A percentile compares a stretch with the other conserved stretches of the same genome.
phyloP scores from a whole-genome alignment of 2,329 filamentous ascomycete species.

The Talaromyces funiculosus region DNA sequence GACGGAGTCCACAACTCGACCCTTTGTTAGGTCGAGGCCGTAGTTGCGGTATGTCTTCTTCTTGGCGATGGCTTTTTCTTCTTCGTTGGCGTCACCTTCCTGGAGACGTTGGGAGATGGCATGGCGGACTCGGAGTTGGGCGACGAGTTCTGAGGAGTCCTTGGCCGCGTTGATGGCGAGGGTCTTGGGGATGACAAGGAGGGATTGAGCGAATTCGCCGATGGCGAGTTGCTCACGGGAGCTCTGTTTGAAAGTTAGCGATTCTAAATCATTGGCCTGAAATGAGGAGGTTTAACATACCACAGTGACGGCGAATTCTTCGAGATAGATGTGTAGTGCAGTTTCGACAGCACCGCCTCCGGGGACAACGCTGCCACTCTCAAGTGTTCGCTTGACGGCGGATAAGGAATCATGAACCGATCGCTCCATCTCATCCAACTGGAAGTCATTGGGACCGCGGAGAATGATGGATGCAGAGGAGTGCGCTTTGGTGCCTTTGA shows the following conservation, averaged over 20 bases:
- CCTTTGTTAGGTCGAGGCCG: constrained; percentile 81
- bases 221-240: constrained; percentile 97
- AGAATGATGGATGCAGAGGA: constrained; percentile 94
- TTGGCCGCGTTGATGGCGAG: constrained; percentile 95
- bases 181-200: constrained; percentile 93
- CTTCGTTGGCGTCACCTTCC: constrained; percentile 69
- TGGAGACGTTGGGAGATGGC: constrained; percentile 88
- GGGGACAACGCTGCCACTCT: constrained; percentile 94
- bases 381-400: constrained; percentile 92
- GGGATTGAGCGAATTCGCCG: constrained; percentile 90
- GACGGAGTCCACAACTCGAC: constrained; percentile 85
- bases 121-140: constrained; percentile 89
- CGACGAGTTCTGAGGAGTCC: constrained; percentile 89
- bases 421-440: constrained; percentile 97
- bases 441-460: constrained; percentile 90
- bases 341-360: constrained; percentile 96
- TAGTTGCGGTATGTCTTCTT: constrained; percentile 99
- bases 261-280: neutral
- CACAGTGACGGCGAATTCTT: constrained; percentile 96
- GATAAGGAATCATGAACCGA: constrained; percentile 95
- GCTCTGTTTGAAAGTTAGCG: constrained; percentile 43
- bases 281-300: constrained; percentile 45
- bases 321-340: constrained; percentile 97
- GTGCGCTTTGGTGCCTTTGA: constrained; percentile 92
- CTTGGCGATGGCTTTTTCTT: constrained; percentile 82